Percentiles rank a stretch among this genome's conserved stretches.
Evolutionary conservation across 176 grass and related monocot species (phyloP).

Genomic region (Bromus sterilis): DNA sequence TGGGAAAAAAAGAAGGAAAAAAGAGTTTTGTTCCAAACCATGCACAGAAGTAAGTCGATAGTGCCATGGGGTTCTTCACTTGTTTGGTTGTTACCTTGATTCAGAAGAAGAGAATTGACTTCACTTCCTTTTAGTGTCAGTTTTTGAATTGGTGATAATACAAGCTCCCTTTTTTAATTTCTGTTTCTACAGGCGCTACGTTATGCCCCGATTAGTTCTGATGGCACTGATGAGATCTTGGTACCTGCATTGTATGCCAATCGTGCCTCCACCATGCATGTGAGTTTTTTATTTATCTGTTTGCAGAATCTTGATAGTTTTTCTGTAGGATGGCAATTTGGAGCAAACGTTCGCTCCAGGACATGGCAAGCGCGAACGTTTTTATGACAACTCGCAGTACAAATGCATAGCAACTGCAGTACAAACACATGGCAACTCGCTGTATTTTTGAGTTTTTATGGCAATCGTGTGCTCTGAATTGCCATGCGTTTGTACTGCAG

Average conservation of each 20-base stretch:
- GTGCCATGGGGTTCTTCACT: neutral
- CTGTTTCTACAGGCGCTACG: conserved; percentile 57
- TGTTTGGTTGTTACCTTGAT: conserved; percentile 1
- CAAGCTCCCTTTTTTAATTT: conserved; percentile 19
- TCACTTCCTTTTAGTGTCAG: neutral
- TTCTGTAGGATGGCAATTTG: too few relatives aligned
- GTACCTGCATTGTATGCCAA: conserved; percentile 68
- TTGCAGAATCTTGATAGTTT: neutral
- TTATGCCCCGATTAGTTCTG: conserved; percentile 26
- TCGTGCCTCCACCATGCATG: conserved; percentile 86
- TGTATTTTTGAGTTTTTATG: too few relatives aligned
- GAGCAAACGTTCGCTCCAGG: too few relatives aligned
- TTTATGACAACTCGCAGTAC: too few relatives aligned
- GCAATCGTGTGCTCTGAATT: too few relatives aligned
- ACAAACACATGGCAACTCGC: too few relatives aligned
- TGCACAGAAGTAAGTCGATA: neutral
- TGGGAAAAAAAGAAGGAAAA: neutral
- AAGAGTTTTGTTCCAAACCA: neutral
- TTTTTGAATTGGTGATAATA: conserved; percentile 5
- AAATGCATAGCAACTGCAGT: too few relatives aligned
- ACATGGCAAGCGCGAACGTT: too few relatives aligned
- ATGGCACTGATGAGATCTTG: conserved; percentile 48
- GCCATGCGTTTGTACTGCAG: too few relatives aligned
- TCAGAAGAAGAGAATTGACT: neutral
- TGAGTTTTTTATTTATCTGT: conserved; percentile 31